These are phyloP conservation scores for Aspergillus coremiiformis DNA, from an alignment of 495 filamentous ascomycete species.

Conservation along the genomic window DNA sequence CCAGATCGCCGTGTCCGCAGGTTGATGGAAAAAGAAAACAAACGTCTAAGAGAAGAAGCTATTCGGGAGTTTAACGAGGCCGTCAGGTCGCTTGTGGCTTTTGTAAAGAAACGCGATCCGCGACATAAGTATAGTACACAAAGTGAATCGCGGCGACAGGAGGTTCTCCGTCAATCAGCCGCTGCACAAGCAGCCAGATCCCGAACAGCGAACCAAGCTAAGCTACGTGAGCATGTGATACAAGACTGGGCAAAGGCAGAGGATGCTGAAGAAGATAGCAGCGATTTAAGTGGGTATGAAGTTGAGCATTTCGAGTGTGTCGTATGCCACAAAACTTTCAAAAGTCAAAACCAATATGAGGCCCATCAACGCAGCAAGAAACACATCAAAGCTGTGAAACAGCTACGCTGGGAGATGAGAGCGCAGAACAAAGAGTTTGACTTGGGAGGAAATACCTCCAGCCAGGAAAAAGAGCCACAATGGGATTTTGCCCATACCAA, in stretches of 20 bases:
- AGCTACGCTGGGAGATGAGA: slow-evolving; percentile 74
- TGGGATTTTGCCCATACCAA: not conserved
- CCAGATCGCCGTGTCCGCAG: slow-evolving; percentile 78
- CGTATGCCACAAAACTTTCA: slow-evolving; percentile 86
- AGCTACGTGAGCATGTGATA: slow-evolving; percentile 54
- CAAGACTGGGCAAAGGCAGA: slow-evolving; percentile 71
- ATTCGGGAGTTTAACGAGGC: slow-evolving; percentile 88
- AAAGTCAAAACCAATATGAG: slow-evolving; percentile 84
- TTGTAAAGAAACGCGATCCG: slow-evolving; percentile 89
- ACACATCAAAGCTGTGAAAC: slow-evolving; percentile 75
- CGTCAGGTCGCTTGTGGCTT: slow-evolving; percentile 77
- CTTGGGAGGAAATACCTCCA: slow-evolving; percentile 9
- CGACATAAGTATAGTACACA: slow-evolving; percentile 64
- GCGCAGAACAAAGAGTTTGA: slow-evolving; percentile 54
- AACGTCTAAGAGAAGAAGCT: slow-evolving; percentile 69
- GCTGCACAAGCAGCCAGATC: slow-evolving; percentile 79
- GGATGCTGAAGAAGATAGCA: slow-evolving; percentile 48
- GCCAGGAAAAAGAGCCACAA: not conserved
- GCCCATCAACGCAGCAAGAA: slow-evolving; percentile 97
- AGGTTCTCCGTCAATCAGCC: slow-evolving; percentile 66
- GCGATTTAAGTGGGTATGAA: slow-evolving; percentile 47
- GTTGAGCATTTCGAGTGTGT: slow-evolving; percentile 75
- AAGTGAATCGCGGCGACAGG: slow-evolving; percentile 73
- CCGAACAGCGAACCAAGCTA: slow-evolving; percentile 71
- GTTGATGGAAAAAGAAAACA: slow-evolving; percentile 94